phyloP scores from a whole-genome alignment of 371 early-diverging fungal species.

The Apophysomyces trapeziformis region DNA sequence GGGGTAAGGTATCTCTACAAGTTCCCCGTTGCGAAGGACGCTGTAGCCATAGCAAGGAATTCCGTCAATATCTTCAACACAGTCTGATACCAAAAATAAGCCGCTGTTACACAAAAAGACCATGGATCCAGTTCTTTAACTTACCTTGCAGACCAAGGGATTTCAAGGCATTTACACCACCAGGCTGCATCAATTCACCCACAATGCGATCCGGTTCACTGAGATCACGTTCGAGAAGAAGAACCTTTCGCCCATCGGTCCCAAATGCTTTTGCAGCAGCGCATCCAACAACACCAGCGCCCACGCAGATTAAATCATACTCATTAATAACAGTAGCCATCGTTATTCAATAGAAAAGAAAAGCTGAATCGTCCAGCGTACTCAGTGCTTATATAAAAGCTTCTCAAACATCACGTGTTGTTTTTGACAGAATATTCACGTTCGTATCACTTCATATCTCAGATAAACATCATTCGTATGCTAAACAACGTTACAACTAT shows the following conservation, averaged over 20 bases:
- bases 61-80: conserved; percentile 85
- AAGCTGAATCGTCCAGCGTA: conserved; percentile 43
- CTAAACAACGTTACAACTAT: no score
- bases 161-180: conserved; percentile 83
- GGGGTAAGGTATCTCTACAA: conserved; percentile 69
- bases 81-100: conserved; percentile 50
- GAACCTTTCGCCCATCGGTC: conserved; percentile 69
- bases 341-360: conserved; percentile 59
- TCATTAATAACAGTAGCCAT: conserved; percentile 26
- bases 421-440: conserved; percentile 3
- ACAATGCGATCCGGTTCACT: conserved; percentile 94
- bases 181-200: conserved; percentile 95
- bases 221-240: conserved; percentile 85
- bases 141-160: conserved; percentile 73
- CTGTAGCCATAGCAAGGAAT: conserved; percentile 89
- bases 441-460: conserved; percentile 6
- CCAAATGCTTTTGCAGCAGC: conserved; percentile 83
- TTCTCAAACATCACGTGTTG: conserved; percentile 8
- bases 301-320: conserved; percentile 85
- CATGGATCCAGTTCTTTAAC: not conserved
- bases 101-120: not conserved
- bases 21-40: conserved; percentile 62
- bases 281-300: conserved; percentile 90
- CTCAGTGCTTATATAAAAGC: not conserved
- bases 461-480: not conserved